Percentiles rank a stretch among this genome's conserved stretches.
Conservation (phyloP, 495 filamentous ascomycete species). For the Apiosordaria backusii region DNA sequence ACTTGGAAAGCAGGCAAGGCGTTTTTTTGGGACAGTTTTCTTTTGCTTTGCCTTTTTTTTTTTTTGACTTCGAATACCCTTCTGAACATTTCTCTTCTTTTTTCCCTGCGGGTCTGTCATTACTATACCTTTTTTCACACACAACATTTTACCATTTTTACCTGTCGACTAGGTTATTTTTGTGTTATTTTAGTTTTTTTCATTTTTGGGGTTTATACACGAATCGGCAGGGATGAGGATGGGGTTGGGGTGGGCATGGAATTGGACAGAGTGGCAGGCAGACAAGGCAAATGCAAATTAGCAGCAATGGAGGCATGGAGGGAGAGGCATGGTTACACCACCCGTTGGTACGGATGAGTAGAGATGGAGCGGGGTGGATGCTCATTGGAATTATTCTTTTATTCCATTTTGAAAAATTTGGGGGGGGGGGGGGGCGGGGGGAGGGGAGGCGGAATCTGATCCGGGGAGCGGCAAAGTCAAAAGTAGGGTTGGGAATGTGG, state of each 20-base stretch:
- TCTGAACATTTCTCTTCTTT: slow-evolving; percentile 4
- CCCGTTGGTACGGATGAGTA: too few species aligned
- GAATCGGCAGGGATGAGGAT: not conserved
- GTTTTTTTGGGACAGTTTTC: not conserved
- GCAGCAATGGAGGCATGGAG: not conserved
- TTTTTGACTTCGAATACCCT: not conserved
- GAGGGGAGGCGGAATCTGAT: too few species aligned
- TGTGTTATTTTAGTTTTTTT: not conserved
- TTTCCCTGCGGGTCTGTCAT: not conserved
- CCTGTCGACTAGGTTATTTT: not conserved
- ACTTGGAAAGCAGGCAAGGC: not conserved
- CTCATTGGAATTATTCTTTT: not conserved
- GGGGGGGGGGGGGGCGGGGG: too few species aligned
- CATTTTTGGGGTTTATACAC: not conserved
- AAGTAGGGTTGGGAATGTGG: too few species aligned
- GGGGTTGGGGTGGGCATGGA: not conserved
- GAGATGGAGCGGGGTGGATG: too few species aligned
- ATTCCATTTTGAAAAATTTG: too few species aligned
- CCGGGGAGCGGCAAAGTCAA: too few species aligned
- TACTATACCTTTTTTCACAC: not conserved
- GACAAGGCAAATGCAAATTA: not conserved
- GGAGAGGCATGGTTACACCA: too few species aligned
- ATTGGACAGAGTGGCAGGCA: not conserved
- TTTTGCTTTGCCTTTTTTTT: not conserved
- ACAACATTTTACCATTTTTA: not conserved